Evolutionary conservation across 371 early-diverging fungal genomes (phyloP).

Genomic region (Amoeboaphelidium protococcarum): DNA sequence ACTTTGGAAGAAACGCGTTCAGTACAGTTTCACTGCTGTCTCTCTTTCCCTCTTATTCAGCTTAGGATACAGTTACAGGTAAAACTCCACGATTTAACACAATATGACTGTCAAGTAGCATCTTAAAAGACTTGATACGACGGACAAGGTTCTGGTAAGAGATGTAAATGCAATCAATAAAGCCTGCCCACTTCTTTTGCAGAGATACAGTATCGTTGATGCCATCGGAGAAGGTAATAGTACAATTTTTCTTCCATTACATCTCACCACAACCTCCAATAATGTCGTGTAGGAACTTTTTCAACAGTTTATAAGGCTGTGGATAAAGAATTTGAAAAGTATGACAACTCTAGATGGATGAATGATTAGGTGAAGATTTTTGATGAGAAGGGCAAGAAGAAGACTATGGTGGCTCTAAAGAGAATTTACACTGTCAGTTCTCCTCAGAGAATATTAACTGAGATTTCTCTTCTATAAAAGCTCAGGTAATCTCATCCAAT

Average conservation of each 20-base stretch:
- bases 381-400: constrained; percentile 5
- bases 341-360: constrained; percentile 36
- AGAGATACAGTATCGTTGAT: constrained; percentile 28
- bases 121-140: no score
- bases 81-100: no score
- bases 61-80: no score
- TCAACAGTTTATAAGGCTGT: constrained; percentile 83
- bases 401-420: constrained; percentile 64
- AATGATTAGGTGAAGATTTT: constrained; percentile 1
- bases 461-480: constrained; percentile 49
- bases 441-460: constrained; percentile 60
- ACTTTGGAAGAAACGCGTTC: no score
- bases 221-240: constrained; percentile 45
- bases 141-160: no score
- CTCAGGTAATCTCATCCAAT: constrained; percentile 25
- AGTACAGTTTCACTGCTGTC: no score
- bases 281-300: constrained; percentile 50
- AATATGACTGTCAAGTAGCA: no score
- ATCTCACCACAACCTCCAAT: neutral
- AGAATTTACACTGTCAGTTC: constrained; percentile 63
- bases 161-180: no score
- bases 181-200: constrained; percentile 3
- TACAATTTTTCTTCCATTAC: neutral
- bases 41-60: no score
- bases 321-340: constrained; percentile 34